Conservation (phyloP, 1,139 yeast species). For the Tardiomyces depauwii region DNA sequence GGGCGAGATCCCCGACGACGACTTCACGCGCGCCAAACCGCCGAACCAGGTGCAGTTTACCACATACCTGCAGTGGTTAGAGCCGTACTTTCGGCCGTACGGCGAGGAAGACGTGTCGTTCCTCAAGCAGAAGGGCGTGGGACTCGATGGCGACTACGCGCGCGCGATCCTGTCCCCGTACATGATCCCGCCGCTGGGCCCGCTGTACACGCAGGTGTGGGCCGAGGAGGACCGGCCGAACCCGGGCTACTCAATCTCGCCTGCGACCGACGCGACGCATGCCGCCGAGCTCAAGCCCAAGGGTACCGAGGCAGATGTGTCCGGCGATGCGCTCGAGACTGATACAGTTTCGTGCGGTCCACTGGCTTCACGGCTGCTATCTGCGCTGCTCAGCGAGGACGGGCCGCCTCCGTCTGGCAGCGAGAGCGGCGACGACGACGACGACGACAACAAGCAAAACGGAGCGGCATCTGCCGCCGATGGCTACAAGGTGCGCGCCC, state of each 20-base stretch:
- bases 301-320: constrained; percentile 48
- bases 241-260: constrained; percentile 28
- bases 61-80: constrained; percentile 77
- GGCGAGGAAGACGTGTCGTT: constrained; percentile 74
- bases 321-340: constrained; percentile 60
- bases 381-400: constrained; percentile 49
- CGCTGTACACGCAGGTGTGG: constrained; percentile 75
- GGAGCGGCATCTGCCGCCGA: constrained; percentile 13
- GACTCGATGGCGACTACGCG: constrained; percentile 16
- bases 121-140: constrained; percentile 50
- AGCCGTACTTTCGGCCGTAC: constrained; percentile 69
- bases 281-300: constrained; percentile 31
- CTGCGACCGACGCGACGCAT: constrained; percentile 20
- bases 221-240: constrained; percentile 57
- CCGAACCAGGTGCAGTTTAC: constrained; percentile 86
- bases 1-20: constrained; percentile 78
- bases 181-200: constrained; percentile 73
- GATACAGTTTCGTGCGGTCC: constrained; percentile 80
- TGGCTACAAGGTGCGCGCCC: neutral
- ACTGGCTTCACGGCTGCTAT: constrained; percentile 66
- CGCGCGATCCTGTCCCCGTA: constrained; percentile 26
- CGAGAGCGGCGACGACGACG: constrained; percentile 19
- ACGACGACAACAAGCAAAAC: constrained; percentile 10
- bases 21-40: constrained; percentile 79
- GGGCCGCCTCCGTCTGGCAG: constrained; percentile 24